phyloP scores from a whole-genome alignment of 306 rosid genomes.

The Calophaca sinica region DNA sequence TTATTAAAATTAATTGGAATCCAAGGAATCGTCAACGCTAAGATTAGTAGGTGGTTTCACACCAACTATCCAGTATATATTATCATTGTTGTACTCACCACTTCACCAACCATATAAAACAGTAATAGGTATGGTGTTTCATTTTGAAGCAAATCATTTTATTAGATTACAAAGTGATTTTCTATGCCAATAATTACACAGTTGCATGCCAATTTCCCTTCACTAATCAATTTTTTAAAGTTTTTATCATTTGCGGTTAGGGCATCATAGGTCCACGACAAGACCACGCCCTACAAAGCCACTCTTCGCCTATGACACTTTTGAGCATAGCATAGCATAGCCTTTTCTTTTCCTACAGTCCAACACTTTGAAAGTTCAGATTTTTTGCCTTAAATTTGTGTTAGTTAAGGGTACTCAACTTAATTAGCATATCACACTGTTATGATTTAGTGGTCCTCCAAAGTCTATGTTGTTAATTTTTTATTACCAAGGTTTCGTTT shows the following conservation, averaged over 20 bases:
- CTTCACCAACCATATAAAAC: slow-evolving; percentile 60
- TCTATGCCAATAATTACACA: slow-evolving; percentile 44
- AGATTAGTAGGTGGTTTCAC: slow-evolving; percentile 63
- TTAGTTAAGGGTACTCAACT: slow-evolving; percentile 58
- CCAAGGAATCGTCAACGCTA: slow-evolving; percentile 50
- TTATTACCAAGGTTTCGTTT: slow-evolving; percentile 22
- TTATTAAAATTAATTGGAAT: slow-evolving; percentile 49
- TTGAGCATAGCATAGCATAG: slow-evolving; percentile 57
- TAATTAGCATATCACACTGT: slow-evolving; percentile 75
- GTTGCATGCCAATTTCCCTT: slow-evolving; percentile 54
- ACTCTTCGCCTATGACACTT: slow-evolving; percentile 60
- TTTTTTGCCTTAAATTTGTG: slow-evolving; percentile 42
- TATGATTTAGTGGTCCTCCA: slow-evolving; percentile 81
- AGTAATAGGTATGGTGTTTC: slow-evolving; percentile 33
- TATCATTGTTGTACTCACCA: slow-evolving; percentile 61
- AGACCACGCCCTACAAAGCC: slow-evolving; percentile 57
- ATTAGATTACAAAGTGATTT: slow-evolving; percentile 42
- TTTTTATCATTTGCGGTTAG: slow-evolving; percentile 40
- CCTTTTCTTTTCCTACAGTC: slow-evolving; percentile 74
- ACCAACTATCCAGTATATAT: slow-evolving; percentile 54
- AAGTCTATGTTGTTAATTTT: slow-evolving; percentile 31
- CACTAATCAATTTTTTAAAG: slow-evolving; percentile 41
- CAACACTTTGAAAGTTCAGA: slow-evolving; percentile 48
- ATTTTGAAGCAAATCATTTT: background rate
- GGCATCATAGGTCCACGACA: slow-evolving; percentile 54